phyloP scores from a whole-genome alignment of 1,284 basidiomycete species.

The Testicularia cyperi region DNA sequence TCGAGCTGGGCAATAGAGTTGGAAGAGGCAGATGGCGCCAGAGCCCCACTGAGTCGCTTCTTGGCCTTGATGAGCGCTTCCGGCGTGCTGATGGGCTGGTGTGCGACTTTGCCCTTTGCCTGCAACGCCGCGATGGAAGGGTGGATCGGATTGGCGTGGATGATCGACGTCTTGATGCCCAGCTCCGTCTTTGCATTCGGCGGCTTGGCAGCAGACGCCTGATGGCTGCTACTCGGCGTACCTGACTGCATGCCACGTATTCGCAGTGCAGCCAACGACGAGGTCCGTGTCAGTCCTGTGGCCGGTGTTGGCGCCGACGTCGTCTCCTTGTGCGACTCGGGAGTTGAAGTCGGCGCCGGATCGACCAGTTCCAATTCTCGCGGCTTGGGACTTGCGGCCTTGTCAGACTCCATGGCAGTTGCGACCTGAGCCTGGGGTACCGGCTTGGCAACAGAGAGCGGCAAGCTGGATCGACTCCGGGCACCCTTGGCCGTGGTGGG shows the following conservation, averaged over 20 bases:
- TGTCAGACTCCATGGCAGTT: too few species aligned
- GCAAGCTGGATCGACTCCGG: slow-evolving; percentile 19
- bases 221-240: background rate
- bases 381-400: too few species aligned
- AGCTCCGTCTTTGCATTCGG: slow-evolving; percentile 10
- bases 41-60: slow-evolving; percentile 17
- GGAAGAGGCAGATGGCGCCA: slow-evolving; percentile 10
- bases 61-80: slow-evolving; percentile 31
- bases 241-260: slow-evolving; percentile 9
- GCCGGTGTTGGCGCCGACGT: background rate
- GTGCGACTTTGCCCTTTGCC: slow-evolving; percentile 2
- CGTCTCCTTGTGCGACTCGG: too few species aligned
- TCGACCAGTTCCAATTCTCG: background rate
- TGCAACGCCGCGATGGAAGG: slow-evolving; percentile 22
- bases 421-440: background rate
- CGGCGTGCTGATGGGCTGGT: slow-evolving; percentile 33
- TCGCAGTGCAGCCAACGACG: slow-evolving; percentile 10
- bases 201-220: too few species aligned
- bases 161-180: slow-evolving; percentile 24
- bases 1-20: too few species aligned
- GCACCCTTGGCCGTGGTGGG: too few species aligned
- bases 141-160: slow-evolving; percentile 24
- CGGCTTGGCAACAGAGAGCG: slow-evolving; percentile 10
- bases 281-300: slow-evolving; percentile 3
- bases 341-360: background rate